phyloP scores from a whole-genome alignment of 768 basidiomycete species.

The Leccinum arenicola region DNA sequence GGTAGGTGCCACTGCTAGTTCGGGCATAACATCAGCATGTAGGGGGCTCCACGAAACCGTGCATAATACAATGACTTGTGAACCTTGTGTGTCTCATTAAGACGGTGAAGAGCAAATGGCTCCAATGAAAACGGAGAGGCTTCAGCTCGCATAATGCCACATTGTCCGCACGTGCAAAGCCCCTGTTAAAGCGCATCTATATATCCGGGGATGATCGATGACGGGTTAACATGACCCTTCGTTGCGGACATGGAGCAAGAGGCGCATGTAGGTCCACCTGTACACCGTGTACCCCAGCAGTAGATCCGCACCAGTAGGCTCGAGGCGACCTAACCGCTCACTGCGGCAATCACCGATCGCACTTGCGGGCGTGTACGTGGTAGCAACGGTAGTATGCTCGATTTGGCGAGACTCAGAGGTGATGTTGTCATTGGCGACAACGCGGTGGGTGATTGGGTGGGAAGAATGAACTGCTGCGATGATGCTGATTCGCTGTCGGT shows the following conservation, averaged over 20 bases:
- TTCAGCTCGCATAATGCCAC: not conserved
- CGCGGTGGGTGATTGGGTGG: not conserved
- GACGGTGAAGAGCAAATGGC: constrained; percentile 12
- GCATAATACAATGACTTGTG: not conserved
- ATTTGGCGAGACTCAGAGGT: not conserved
- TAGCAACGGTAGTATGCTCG: not conserved
- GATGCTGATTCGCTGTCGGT: constrained; percentile 2
- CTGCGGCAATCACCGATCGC: constrained; percentile 15
- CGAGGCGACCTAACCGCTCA: not conserved
- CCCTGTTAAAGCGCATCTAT: not conserved
- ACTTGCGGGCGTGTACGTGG: not conserved
- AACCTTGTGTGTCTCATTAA: not conserved
- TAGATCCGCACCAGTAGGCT: not conserved
- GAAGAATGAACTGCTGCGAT: not conserved
- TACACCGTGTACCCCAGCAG: not conserved
- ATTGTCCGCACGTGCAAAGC: not conserved
- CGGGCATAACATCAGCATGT: not conserved
- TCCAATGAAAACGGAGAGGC: not conserved
- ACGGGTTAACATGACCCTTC: constrained; percentile 8
- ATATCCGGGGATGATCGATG: constrained; percentile 1
- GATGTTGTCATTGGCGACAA: constrained; percentile 14
- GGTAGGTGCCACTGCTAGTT: not conserved
- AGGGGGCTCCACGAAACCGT: constrained; percentile 1
- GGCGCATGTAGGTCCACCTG: not conserved
- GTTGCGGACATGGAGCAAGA: not conserved